Evolutionary conservation across 371 early-diverging fungal species (phyloP), one percentile per base, ranked within the genome.

Genomic region (Mucor velutinosus): DNA sequence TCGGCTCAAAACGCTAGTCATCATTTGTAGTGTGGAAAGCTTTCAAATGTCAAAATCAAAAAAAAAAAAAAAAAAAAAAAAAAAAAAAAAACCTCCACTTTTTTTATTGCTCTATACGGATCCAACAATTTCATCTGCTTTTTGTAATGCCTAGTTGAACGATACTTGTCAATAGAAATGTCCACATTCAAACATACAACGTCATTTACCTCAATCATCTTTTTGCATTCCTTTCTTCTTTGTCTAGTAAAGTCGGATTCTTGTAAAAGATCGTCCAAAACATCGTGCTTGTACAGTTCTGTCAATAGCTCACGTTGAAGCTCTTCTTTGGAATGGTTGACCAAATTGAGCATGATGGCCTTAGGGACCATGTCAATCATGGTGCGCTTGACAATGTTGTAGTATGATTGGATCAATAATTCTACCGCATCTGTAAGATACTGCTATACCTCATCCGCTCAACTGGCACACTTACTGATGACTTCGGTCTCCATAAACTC

Each of bases 311-410:
- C 96, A 33, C 96, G 87, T 80, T 99, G 99, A 59, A 99, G 87
- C 55, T 93, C 92, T 47, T 97, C 95, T 82, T 95, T 96, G 35
- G 97, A 86, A 67, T 88, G 88, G 58, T 81, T 85, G 2, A 99
- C 99, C 37, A 99, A 86, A 79, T 99, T 98, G 32, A 95, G 86
- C 98, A 99, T 99, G 69, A 99, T 94, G 7, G 99, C 96, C 76
- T 99, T 99, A 55, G 99, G 99, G 1, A 99, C 95, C 84, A 99
- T 93, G 76, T 99, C 99, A 51, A 97, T 89, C 65, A 97, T 90
- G 4, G 97, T 99, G 61, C 97, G 92, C 86, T 99, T 99, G 60
- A 99, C 97, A 78, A 99, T 97, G 74, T 94, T 93, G 78, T 91
- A 98, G 83, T 99, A 99, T 3, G 97, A 96, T 66, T 90, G 88